phyloP scores from a whole-genome alignment of 495 filamentous ascomycete genomes.

The Penicillium robsamsonii region DNA sequence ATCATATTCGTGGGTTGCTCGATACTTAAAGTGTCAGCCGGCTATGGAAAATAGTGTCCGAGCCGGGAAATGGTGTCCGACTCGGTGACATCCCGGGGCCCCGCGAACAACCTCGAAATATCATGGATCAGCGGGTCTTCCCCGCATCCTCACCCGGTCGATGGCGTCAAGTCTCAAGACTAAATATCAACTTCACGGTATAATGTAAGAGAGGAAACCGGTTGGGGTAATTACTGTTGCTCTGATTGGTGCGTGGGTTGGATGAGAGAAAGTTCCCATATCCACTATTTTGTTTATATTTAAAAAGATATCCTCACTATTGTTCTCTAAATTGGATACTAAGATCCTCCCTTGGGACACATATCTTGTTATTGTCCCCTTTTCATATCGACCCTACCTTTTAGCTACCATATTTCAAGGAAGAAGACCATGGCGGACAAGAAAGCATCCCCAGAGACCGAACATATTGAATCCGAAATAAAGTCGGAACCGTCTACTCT shows the following conservation, averaged over 20 bases:
- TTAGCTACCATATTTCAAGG: not conserved
- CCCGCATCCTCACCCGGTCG: not conserved
- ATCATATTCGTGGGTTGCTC: not conserved
- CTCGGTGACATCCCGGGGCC: not conserved
- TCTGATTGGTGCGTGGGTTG: not conserved
- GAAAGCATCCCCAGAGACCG: not conserved
- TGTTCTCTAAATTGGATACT: not conserved
- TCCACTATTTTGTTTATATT: not conserved
- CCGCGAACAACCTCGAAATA: not conserved
- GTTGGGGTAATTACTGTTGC: not conserved
- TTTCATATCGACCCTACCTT: not conserved
- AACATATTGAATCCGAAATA: slow-evolving; percentile 3
- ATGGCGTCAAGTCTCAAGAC: not conserved
- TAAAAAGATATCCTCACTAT: not conserved
- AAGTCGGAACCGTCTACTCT: not conserved
- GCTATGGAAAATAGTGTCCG: slow-evolving; percentile 7
- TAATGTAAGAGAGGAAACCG: not conserved
- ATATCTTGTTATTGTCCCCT: not conserved
- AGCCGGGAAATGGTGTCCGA: slow-evolving; percentile 6
- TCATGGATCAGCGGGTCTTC: not conserved
- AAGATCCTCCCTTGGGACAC: not conserved
- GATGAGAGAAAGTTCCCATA: not conserved
- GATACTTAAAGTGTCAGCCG: too few species aligned
- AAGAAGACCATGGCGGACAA: slow-evolving; percentile 1
- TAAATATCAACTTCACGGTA: not conserved